Evolutionary conservation across 129 eudicot genomes (phyloP).

Genomic region (Mikania micrantha): DNA sequence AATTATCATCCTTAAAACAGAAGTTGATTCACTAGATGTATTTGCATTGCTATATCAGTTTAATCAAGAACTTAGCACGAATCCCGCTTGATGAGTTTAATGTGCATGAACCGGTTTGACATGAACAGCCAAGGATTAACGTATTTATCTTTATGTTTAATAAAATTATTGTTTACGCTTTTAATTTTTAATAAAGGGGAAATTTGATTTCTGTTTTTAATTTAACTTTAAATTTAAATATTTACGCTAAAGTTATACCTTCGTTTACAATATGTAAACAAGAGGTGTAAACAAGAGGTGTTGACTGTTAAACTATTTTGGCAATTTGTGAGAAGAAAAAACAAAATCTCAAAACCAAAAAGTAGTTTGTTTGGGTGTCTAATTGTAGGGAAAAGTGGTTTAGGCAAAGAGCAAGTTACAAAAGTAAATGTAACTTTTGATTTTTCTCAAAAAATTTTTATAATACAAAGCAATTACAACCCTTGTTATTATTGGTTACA

Average conservation of each 20-base stretch:
- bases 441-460: conserved; percentile 28
- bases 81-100: too few relatives aligned
- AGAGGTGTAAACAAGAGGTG: not conserved
- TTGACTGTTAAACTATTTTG: conserved; percentile 18
- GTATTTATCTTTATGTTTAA: not conserved
- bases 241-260: not conserved
- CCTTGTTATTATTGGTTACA: conserved; percentile 40
- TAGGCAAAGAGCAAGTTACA: conserved; percentile 20
- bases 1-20: too few relatives aligned
- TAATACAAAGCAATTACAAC: conserved; percentile 29
- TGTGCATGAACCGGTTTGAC: too few relatives aligned
- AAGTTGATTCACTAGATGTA: too few relatives aligned
- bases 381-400: conserved; percentile 23
- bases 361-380: conserved; percentile 29
- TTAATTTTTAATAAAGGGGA: not conserved
- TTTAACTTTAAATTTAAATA: not conserved
- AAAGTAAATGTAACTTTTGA: conserved; percentile 42
- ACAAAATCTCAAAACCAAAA: conserved; percentile 26
- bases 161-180: not conserved
- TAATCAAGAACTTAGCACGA: too few relatives aligned
- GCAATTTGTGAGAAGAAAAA: conserved; percentile 17
- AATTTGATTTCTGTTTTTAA: not conserved
- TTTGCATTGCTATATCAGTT: too few relatives aligned
- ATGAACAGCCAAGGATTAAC: too few relatives aligned
- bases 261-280: not conserved